phyloP scores from a whole-genome alignment of 2,329 filamentous ascomycete genomes.

The Hymenoscyphus linearis region DNA sequence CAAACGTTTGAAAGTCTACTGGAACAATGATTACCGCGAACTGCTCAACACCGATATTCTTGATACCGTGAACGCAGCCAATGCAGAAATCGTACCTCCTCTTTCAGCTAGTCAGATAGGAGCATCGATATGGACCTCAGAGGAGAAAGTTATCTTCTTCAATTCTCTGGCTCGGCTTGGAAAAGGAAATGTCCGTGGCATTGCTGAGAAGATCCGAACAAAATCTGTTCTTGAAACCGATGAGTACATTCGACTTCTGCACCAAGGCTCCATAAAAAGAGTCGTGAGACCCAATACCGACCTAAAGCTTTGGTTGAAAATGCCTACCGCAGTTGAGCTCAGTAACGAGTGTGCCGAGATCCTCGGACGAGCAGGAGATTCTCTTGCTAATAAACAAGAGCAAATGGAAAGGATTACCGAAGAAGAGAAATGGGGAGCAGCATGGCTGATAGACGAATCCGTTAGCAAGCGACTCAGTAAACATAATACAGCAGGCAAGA shows the following conservation, averaged over 20 bases:
- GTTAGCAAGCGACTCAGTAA: conserved; percentile 19
- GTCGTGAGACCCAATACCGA: conserved; percentile 15
- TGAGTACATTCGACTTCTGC: conserved; percentile 61
- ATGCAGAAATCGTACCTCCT: conserved; percentile 27
- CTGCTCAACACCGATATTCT: conserved; percentile 53
- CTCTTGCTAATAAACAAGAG: conserved; percentile 60
- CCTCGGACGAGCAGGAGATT: conserved; percentile 65
- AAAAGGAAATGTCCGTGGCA: conserved; percentile 52
- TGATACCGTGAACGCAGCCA: conserved; percentile 39
- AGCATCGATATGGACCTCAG: conserved; percentile 60
- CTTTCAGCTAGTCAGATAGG: conserved; percentile 57
- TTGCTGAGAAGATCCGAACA: conserved; percentile 58
- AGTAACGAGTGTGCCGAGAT: conserved; percentile 57
- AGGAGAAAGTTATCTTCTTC: conserved; percentile 70
- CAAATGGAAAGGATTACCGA: conserved; percentile 56
- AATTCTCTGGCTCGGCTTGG: conserved; percentile 59
- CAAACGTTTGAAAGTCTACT: conserved; percentile 36
- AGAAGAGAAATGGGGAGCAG: conserved; percentile 51
- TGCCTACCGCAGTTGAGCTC: conserved; percentile 70
- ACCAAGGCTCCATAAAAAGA: conserved; percentile 35
- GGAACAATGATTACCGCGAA: conserved; percentile 44
- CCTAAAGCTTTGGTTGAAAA: conserved; percentile 45
- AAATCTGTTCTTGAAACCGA: conserved; percentile 73
- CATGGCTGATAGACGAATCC: conserved; percentile 57
- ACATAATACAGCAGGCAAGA: conserved; percentile 15